These are phyloP conservation scores for Paradendryphiella salina DNA, from an alignment of 2,329 filamentous ascomycete genomes.

Conservation along the genomic window DNA sequence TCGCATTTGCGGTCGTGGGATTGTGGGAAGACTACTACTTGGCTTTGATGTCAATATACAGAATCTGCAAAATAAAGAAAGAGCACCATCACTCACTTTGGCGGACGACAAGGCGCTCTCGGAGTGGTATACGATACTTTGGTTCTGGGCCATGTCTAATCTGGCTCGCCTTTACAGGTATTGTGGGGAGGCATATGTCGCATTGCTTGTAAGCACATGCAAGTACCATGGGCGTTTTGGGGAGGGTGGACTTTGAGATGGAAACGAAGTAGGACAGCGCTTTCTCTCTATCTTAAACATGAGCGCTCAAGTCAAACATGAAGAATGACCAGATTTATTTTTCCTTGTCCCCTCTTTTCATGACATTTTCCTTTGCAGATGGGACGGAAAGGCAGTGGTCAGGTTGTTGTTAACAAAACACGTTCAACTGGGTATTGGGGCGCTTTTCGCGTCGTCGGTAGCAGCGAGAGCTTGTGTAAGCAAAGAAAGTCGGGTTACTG, in stretches of 20 bases:
- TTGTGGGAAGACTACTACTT: conserved; percentile 8
- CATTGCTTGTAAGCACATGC: conserved; percentile 12
- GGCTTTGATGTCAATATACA: conserved; percentile 11
- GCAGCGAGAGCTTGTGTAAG: conserved; percentile 1
- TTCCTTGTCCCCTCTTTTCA: not conserved
- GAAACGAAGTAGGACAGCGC: conserved; percentile 10
- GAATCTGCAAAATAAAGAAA: conserved; percentile 7
- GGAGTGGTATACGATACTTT: conserved; percentile 9
- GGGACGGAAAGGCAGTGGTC: not conserved
- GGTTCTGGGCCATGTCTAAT: conserved; percentile 5
- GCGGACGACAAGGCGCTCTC: conserved; percentile 5
- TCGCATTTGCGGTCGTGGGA: not conserved
- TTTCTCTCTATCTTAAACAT: conserved; percentile 1
- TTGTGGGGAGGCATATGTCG: conserved; percentile 12
- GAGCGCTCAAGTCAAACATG: conserved; percentile 4
- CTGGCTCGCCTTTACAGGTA: conserved; percentile 10
- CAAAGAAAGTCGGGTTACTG: not conserved
- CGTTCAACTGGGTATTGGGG: not conserved
- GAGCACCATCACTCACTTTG: conserved; percentile 6
- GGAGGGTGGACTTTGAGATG: not conserved
- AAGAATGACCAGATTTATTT: conserved; percentile 1
- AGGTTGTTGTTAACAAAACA: not conserved
- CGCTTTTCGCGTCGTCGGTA: not conserved
- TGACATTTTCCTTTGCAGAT: not conserved
- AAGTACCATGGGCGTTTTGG: conserved; percentile 9